Evolutionary conservation across 2,329 filamentous ascomycete genomes (phyloP).

Genomic region (Cordyceps pruinosa): DNA sequence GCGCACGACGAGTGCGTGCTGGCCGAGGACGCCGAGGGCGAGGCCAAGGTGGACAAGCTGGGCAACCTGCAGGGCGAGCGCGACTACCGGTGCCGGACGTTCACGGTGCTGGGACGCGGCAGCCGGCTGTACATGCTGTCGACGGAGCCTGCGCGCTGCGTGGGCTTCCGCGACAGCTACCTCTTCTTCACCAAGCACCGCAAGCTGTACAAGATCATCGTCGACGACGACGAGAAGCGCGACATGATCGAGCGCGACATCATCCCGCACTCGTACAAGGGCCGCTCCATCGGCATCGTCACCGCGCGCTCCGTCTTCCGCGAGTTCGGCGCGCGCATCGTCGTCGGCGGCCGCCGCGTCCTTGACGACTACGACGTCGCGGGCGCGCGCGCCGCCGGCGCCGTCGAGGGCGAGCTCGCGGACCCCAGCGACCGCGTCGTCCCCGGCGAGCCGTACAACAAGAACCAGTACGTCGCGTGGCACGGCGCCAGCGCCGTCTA

Average conservation of each 20-base stretch:
- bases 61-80: constrained; percentile 76
- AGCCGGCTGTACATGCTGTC: constrained; percentile 95
- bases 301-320: constrained; percentile 94
- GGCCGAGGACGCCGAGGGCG: constrained; percentile 79
- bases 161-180: constrained; percentile 96
- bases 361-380: constrained; percentile 84
- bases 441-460: constrained; percentile 83
- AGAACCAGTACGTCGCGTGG: constrained; percentile 98
- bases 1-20: constrained; percentile 86
- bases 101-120: constrained; percentile 78
- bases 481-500: constrained; percentile 95
- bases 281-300: constrained; percentile 91
- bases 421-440: constrained; percentile 81
- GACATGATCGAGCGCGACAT: constrained; percentile 93
- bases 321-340: constrained; percentile 89
- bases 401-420: constrained; percentile 80
- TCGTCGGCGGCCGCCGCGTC: constrained; percentile 82
- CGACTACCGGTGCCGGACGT: constrained; percentile 92
- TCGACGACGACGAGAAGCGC: constrained; percentile 93
- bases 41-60: constrained; percentile 86
- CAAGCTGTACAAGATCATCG: constrained; percentile 94
- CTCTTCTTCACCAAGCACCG: constrained; percentile 98
- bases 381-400: constrained; percentile 67
- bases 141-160: constrained; percentile 91
- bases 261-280: constrained; percentile 97